Evolutionary conservation across 441 rosid genomes (phyloP).

Genomic region (Sinapis alba): DNA sequence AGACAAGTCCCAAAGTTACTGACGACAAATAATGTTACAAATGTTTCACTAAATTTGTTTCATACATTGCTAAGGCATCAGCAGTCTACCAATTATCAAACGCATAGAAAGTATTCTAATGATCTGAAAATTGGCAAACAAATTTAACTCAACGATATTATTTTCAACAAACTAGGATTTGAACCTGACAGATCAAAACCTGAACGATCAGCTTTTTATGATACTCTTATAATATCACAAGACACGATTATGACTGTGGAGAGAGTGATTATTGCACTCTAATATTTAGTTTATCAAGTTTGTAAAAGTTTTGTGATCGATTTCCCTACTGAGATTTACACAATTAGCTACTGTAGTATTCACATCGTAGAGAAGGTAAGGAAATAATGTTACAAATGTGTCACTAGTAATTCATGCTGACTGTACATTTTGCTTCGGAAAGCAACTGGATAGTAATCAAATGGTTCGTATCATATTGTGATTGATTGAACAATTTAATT

Average conservation of each 20-base stretch:
- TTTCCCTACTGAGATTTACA: background rate
- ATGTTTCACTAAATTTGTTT: no score
- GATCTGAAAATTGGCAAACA: background rate
- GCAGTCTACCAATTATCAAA: no score
- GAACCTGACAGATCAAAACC: background rate
- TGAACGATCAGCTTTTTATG: background rate
- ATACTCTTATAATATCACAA: background rate
- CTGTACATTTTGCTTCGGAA: background rate
- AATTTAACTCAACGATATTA: background rate
- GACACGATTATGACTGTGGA: no score
- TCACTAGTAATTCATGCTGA: background rate
- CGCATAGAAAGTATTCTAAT: background rate
- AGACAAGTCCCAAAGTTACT: background rate
- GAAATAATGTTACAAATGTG: no score
- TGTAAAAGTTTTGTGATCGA: background rate
- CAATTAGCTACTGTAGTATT: background rate
- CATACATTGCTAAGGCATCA: no score
- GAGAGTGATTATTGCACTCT: no score
- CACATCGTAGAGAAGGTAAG: background rate
- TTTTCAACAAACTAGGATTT: background rate
- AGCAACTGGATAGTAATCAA: background rate
- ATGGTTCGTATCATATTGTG: background rate
- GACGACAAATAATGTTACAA: no score
- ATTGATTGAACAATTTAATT: background rate
- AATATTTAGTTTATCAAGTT: background rate